These are phyloP conservation scores for Neurospora pannonica DNA, from an alignment of 495 filamentous ascomycete genomes.

Conservation along the genomic window DNA sequence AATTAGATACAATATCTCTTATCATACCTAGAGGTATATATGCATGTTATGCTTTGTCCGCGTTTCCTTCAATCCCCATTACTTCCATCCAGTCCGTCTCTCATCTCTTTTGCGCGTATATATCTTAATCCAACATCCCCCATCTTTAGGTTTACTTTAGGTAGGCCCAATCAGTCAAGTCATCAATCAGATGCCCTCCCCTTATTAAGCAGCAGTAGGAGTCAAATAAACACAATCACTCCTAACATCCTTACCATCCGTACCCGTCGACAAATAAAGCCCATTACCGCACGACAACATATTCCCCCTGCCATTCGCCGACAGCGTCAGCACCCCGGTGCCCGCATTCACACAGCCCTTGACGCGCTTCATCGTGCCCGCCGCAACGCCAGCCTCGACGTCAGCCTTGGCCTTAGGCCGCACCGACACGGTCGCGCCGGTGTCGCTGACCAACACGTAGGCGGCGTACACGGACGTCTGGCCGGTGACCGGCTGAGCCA, in stretches of 20 bases:
- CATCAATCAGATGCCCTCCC: not conserved
- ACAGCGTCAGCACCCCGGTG: not conserved
- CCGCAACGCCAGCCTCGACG: not conserved
- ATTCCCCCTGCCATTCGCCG: not conserved
- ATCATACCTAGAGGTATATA: not conserved
- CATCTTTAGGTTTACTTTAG: not conserved
- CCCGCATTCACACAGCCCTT: not conserved
- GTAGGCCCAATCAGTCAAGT: not conserved
- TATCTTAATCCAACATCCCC: not conserved
- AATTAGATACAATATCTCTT: not conserved
- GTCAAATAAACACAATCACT: not conserved
- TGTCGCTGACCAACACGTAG: not conserved
- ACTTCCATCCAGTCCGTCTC: not conserved
- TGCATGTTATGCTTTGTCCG: not conserved
- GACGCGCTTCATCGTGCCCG: not conserved
- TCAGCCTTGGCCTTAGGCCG: not conserved
- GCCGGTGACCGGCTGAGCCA: not conserved
- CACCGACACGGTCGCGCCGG: not conserved
- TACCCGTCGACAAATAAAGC: not conserved
- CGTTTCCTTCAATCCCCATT: not conserved
- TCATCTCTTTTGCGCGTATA: not conserved
- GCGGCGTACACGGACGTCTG: not conserved
- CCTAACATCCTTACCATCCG: not conserved
- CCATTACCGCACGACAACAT: not conserved
- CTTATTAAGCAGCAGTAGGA: not conserved